Base-by-base conservation (phyloP, 1,284 basidiomycete genomes). In the Rhodotorula sp. region DNA sequence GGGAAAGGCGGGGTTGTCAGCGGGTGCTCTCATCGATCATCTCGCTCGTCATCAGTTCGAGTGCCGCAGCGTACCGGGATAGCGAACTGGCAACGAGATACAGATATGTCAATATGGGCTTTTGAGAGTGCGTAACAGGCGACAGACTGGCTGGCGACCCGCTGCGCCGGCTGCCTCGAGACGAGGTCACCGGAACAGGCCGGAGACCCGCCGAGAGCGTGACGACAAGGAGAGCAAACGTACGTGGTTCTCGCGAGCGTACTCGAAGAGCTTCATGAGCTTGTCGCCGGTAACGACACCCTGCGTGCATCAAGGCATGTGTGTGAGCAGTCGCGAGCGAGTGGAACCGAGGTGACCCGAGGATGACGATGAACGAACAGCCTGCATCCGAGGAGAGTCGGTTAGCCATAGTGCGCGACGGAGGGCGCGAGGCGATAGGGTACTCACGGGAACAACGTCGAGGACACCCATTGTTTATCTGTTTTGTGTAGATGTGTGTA, bases 211-310 rank as follows among this genome's bases (percentile, higher is more conserved):
- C 37, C 37, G 37, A 42, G 37, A 42, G 37, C 24, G 10, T 18
- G 55, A 14, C 30, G 30, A 45, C 22, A 10, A 53, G 30, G 18
- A 42, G 53, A 37, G 61, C 42, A 26, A 26, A 82, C 87, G 76
- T 76, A 90, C 91, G 84, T 93, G 85, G 81, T 94, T 80, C 79
- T 88, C 86, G 79, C 88, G 88, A 48, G 91, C 91, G 82, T 93
- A 91, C 79, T 92, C 88, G 81, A 94, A 92, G 77, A 95, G 84
- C 82, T 91, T 91, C 82, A 90, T 87, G 78, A 90, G 88, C 81
- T 94, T 86, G 78, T 92, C 88, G 82, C 91, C 92, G 76, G 90
- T 91, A 78, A 95, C 82, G 74, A 95, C 92, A 79, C 92, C 92
- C 74, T 77, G 66, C 24, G 51, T 7, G 29, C 14, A 29, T 17